A percentile compares a stretch with the other conserved stretches of the same genome.
These are phyloP conservation scores for Thecaphora frezii DNA, from an alignment of 1,284 basidiomycete genomes.

Conservation along the genomic window DNA sequence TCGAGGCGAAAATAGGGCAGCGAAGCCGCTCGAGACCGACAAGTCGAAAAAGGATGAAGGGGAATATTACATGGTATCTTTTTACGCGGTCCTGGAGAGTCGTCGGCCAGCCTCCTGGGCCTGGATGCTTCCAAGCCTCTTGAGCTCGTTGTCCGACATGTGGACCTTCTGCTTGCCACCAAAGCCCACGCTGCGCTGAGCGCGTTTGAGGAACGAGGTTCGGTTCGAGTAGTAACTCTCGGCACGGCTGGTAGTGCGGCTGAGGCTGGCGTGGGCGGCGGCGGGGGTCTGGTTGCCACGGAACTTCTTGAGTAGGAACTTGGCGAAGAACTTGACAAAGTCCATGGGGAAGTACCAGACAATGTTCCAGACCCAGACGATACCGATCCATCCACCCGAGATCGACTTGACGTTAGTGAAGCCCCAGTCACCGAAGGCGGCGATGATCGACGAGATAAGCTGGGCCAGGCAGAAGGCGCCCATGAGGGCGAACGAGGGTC, in stretches of 20 bases:
- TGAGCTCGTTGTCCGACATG: constrained; percentile 72
- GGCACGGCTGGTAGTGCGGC: constrained; percentile 85
- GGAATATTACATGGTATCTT: too few species aligned
- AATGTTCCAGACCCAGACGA: constrained; percentile 79
- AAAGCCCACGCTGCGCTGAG: constrained; percentile 80
- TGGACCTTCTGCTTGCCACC: constrained; percentile 70
- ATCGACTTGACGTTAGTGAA: constrained; percentile 45
- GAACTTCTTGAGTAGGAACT: constrained; percentile 63
- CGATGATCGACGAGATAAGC: constrained; percentile 91
- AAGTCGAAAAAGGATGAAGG: too few species aligned
- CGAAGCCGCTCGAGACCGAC: too few species aligned
- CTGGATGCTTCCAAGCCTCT: constrained; percentile 81
- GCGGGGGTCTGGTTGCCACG: constrained; percentile 60
- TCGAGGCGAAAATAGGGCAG: too few species aligned
- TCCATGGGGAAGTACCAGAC: constrained; percentile 93
- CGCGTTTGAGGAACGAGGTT: constrained; percentile 82
- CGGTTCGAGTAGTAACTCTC: constrained; percentile 92
- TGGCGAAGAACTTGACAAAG: constrained; percentile 92
- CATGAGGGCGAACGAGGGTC: constrained; percentile 85
- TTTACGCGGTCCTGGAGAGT: constrained; percentile 67
- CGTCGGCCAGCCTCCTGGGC: constrained; percentile 74
- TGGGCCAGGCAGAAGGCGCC: constrained; percentile 88
- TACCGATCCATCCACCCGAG: constrained; percentile 82
- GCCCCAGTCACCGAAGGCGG: constrained; percentile 72
- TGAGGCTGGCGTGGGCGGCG: constrained; percentile 68